phyloP scores from a whole-genome alignment of 2,329 filamentous ascomycete species.

The Trichocomaceae sp. region DNA sequence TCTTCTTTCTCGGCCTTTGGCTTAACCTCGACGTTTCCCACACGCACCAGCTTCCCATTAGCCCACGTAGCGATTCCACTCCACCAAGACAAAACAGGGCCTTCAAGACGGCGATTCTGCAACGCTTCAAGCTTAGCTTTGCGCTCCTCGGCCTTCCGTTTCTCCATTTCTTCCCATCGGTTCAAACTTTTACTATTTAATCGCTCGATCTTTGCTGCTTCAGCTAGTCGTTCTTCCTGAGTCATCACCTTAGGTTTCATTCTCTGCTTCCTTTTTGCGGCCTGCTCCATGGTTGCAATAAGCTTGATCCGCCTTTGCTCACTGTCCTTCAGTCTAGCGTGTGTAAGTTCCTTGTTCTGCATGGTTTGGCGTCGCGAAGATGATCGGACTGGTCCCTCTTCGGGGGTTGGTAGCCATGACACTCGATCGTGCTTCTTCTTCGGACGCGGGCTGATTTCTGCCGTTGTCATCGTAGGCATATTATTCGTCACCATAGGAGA shows the following conservation, averaged over 20 bases:
- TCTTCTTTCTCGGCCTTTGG: slow-evolving; percentile 40
- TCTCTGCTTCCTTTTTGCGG: slow-evolving; percentile 59
- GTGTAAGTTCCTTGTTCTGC: slow-evolving; percentile 55
- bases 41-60: slow-evolving; percentile 64
- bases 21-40: slow-evolving; percentile 55
- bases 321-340: slow-evolving; percentile 43
- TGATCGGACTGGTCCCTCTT: slow-evolving; percentile 56
- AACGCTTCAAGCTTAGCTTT: slow-evolving; percentile 77
- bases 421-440: slow-evolving; percentile 67
- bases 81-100: slow-evolving; percentile 86
- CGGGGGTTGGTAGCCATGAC: slow-evolving; percentile 60
- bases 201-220: slow-evolving; percentile 76
- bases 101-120: slow-evolving; percentile 77
- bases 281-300: slow-evolving; percentile 54
- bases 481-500: slow-evolving; percentile 35
- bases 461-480: slow-evolving; percentile 21
- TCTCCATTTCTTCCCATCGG: slow-evolving; percentile 89
- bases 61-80: slow-evolving; percentile 83
- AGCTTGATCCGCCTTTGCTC: slow-evolving; percentile 43
- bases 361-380: slow-evolving; percentile 59
- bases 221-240: slow-evolving; percentile 74
- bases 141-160: slow-evolving; percentile 76
- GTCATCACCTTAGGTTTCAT: slow-evolving; percentile 75
- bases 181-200: slow-evolving; percentile 85
- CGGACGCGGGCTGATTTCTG: slow-evolving; percentile 30